Evolutionary conservation across 2,329 filamentous ascomycete genomes (phyloP), one percentile per base, ranked within the genome.

Genomic region (Paraphoma chrysanthemicola): DNA sequence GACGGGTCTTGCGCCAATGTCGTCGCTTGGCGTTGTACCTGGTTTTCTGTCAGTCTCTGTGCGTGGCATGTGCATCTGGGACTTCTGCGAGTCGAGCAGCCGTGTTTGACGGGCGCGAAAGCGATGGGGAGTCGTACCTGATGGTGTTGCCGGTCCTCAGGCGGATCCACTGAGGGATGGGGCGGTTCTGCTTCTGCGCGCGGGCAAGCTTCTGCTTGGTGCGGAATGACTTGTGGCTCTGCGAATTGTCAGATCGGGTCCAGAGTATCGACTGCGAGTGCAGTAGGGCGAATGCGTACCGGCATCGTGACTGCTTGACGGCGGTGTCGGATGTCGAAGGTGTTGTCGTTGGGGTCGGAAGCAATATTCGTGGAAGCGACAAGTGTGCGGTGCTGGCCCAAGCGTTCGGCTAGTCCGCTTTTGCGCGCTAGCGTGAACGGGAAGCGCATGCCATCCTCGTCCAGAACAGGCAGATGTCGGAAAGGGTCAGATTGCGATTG

Each of bases 151-250:
- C 90, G 78, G 95, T 98, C 82, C 94, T 90, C 79, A 99, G 89
- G 81, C 95, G 91, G 82, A 99, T 98, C 95, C 95, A 99, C 88
- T 99, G 95, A 72, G 95, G 95, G 82, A 99, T 97, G 76, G 95
- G 95, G 82, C 95, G 91, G 90, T 99, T 99, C 88, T 98, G 94
- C 90, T 97, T 98, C 88, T 98, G 94, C 81, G 95, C 95, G 88
- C 94, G 97, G 81, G 95, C 95, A 86, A 99, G 93, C 95, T 99
- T 99, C 85, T 96, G 91, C 93, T 99, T 99, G 85, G 93, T 97
- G 83, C 93, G 91, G 93, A 99, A 99, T 81, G 93, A 92, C 90
- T 99, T 99, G 87, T 99, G 93, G 90, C 90, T 94, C 94, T 98
- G 82, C 80, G 33, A 41, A 42, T 12, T 48, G 54, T 70, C 53